Base-by-base conservation (phyloP, 441 rosid genomes). In the Bruguiera hainesii region DNA sequence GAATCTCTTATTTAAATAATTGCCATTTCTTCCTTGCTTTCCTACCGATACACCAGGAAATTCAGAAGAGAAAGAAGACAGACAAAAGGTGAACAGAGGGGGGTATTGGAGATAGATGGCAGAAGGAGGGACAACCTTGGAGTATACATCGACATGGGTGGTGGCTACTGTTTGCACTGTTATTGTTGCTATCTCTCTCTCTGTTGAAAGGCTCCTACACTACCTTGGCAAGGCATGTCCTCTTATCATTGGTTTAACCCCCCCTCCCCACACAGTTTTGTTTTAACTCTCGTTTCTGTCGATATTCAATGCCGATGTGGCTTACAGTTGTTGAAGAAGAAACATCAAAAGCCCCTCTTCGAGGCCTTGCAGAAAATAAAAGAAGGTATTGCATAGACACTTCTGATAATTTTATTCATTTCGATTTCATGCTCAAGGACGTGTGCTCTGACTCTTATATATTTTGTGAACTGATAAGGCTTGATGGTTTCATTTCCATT, bases 141-240 rank as follows among this genome's bases (percentile, higher is more conserved):
- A 86, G 79, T 76, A 73, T 50, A 86, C 94, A 2, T 90, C 96
- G 13, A 87, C 96, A 16, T 87, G 96, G 96, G 87, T 89, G 23
- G 96, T 89, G 11, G 88, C 96, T n/a, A 78, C 73, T 9, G 93
- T 89, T 64, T 89, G 96, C 84, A 64, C 73, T 39, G 81, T 87
- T 71, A 85, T 89, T 25, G 89, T 87, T 62, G 33, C 77, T 57
- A 60, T 89, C 16, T 89, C 96, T 68, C 84, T 89, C 21, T 68
- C 75, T 56, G 81, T 85, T 25, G 95, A 85, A 35, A 84, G 92
- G 62, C 0, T 75, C 15, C 79, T 89, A 42, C 92, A 89, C 63
- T 75, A 70, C 67, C 80, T 81, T 75, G 95, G 95, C 75, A 89
- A 89, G 88, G 94, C 71, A 73, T 58, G 63, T n/a, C 13, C 8